phyloP scores from a whole-genome alignment of 176 grass and related monocot species.

The Lolium multiflorum region DNA sequence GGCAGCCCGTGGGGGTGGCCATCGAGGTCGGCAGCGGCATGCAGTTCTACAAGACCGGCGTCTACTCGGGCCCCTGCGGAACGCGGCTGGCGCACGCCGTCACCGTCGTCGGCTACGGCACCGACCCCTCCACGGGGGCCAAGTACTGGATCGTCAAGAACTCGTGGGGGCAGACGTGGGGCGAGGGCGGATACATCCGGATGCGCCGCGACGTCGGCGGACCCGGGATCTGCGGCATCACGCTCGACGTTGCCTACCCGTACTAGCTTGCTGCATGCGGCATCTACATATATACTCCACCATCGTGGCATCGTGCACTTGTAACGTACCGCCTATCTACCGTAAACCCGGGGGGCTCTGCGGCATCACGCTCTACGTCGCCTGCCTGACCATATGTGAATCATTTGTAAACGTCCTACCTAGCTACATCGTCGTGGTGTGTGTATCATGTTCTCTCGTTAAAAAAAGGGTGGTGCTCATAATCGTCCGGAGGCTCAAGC shows the following conservation, averaged over 20 bases:
- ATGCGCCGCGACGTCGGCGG: conserved; percentile 14
- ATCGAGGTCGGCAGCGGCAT: conserved; percentile 47
- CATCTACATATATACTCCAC: too few relatives aligned
- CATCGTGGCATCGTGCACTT: too few relatives aligned
- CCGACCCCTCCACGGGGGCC: neutral
- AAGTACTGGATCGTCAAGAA: conserved; percentile 58
- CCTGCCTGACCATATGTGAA: too few relatives aligned
- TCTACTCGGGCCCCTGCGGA: conserved; percentile 54
- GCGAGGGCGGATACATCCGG: conserved; percentile 38
- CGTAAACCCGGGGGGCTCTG: too few relatives aligned
- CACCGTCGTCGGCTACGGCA: conserved; percentile 58
- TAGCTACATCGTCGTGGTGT: too few relatives aligned
- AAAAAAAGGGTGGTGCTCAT: too few relatives aligned
- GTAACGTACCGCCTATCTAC: too few relatives aligned
- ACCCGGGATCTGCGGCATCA: conserved; percentile 37
- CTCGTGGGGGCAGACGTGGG: conserved; percentile 44
- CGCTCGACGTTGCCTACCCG: conserved; percentile 47
- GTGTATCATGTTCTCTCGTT: too few relatives aligned
- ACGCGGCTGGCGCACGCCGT: conserved; percentile 50
- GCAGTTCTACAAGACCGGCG: conserved; percentile 51
- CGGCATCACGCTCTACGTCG: too few relatives aligned
- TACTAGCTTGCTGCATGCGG: too few relatives aligned
- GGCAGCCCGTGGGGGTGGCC: conserved; percentile 51
- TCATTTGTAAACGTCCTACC: too few relatives aligned
- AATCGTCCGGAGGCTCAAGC: too few relatives aligned